These are phyloP conservation scores for Hippophae rhamnoides DNA, from an alignment of 306 rosid species.

Conservation along the genomic window DNA sequence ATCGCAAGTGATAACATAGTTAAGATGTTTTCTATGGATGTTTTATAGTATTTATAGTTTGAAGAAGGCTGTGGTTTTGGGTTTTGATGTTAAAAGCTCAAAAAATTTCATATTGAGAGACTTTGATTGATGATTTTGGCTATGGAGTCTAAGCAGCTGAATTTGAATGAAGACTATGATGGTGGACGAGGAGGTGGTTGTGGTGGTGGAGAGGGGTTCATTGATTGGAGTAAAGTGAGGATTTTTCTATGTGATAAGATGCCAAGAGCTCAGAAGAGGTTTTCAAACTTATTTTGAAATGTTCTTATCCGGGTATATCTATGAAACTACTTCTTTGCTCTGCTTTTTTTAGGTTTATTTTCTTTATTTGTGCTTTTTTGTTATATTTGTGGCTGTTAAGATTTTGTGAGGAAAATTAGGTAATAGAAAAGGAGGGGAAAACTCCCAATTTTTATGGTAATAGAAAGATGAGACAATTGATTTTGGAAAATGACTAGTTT, in stretches of 20 bases:
- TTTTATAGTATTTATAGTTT: constrained; percentile 17
- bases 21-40: constrained; percentile 13
- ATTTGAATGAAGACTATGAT: constrained; percentile 45
- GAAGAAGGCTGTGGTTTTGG: neutral
- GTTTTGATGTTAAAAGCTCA: neutral
- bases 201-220: constrained; percentile 56
- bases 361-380: neutral
- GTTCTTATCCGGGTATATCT: constrained; percentile 73
- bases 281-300: constrained; percentile 63
- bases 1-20: constrained; percentile 1
- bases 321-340: neutral
- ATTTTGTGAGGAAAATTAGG: neutral
- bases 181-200: constrained; percentile 17
- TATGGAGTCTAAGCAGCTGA: constrained; percentile 50
- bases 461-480: too few species aligned
- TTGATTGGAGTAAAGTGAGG: constrained; percentile 88
- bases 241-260: constrained; percentile 89
- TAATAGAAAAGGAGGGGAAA: neutral
- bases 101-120: neutral
- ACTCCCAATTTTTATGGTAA: neutral
- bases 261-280: constrained; percentile 69
- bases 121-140: constrained; percentile 10
- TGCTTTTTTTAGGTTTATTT: neutral
- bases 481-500: too few species aligned
- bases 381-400: neutral